phyloP scores from a whole-genome alignment of 164 flowering plant genomes.

The Buxus sempervirens region DNA sequence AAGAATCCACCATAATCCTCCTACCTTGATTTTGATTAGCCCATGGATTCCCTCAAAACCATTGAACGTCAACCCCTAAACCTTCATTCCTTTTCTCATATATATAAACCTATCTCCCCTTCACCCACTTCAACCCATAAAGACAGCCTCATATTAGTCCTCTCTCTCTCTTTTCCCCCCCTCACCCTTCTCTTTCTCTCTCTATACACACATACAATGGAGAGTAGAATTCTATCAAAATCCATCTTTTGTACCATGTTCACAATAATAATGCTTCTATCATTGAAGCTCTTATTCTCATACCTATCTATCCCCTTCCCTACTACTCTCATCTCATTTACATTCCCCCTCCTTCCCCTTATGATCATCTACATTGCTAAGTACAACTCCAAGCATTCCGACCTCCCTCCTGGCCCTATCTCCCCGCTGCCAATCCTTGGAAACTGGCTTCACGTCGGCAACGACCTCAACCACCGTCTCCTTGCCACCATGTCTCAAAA shows the following conservation, averaged over 20 bases:
- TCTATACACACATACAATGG: not conserved
- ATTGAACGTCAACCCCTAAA: conserved; percentile 6
- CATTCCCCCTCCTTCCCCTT: conserved; percentile 12
- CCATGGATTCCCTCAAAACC: conserved; percentile 15
- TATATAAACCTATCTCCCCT: no score
- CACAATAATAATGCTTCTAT: conserved; percentile 2
- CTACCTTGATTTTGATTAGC: conserved; percentile 11
- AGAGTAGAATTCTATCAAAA: not conserved
- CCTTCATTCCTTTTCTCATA: no score
- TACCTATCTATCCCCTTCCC: conserved; percentile 4
- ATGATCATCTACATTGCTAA: conserved; percentile 13
- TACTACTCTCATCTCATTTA: not conserved
- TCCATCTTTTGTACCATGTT: not conserved
- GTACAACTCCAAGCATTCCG: conserved; percentile 8
- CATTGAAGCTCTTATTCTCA: conserved; percentile 6
- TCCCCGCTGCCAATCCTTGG: conserved; percentile 56
- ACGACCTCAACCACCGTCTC: conserved; percentile 59
- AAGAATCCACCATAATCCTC: not conserved
- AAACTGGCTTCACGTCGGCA: conserved; percentile 79
- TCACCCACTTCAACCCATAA: not conserved
- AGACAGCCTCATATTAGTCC: not conserved
- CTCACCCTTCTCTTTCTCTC: not conserved
- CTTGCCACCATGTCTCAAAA: conserved; percentile 40
- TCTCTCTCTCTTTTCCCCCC: not conserved
- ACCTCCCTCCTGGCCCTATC: conserved; percentile 61